These are phyloP conservation scores for Boletus smithii DNA, from an alignment of 1,284 basidiomycete genomes.

Conservation along the genomic window DNA sequence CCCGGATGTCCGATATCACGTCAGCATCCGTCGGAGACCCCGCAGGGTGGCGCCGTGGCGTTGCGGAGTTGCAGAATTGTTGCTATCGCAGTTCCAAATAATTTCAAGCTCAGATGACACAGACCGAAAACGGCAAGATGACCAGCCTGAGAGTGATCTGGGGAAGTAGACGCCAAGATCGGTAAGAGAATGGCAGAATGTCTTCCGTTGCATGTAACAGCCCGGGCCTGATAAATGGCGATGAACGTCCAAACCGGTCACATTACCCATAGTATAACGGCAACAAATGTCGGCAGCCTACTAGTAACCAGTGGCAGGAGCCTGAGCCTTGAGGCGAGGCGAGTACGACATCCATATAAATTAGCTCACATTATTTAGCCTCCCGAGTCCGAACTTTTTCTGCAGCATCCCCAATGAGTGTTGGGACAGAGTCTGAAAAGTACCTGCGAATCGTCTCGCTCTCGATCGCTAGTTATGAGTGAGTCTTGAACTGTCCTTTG, in stretches of 20 bases:
- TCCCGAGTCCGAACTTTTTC: background rate
- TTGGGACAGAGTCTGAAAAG: slow-evolving; percentile 26
- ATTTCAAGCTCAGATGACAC: background rate
- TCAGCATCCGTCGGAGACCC: background rate
- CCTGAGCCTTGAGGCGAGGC: too few species aligned
- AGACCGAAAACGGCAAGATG: too few species aligned
- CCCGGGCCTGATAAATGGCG: too few species aligned
- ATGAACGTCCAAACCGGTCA: background rate
- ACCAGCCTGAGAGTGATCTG: too few species aligned
- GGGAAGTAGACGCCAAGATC: too few species aligned
- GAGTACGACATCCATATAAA: slow-evolving; percentile 2
- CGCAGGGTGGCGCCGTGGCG: too few species aligned
- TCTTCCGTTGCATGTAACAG: background rate
- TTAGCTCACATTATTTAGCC: background rate
- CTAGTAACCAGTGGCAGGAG: too few species aligned
- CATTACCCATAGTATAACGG: background rate
- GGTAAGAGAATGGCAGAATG: too few species aligned
- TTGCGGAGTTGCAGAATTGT: too few species aligned
- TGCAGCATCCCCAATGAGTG: slow-evolving; percentile 13
- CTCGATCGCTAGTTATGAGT: slow-evolving; percentile 35
- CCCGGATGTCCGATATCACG: too few species aligned
- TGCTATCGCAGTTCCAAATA: background rate
- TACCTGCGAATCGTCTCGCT: slow-evolving; percentile 32
- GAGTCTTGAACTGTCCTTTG: slow-evolving; percentile 2
- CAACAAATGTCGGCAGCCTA: background rate